Evolutionary conservation across 345 rosid genomes (phyloP).

Genomic region (Citrus reticulata): DNA sequence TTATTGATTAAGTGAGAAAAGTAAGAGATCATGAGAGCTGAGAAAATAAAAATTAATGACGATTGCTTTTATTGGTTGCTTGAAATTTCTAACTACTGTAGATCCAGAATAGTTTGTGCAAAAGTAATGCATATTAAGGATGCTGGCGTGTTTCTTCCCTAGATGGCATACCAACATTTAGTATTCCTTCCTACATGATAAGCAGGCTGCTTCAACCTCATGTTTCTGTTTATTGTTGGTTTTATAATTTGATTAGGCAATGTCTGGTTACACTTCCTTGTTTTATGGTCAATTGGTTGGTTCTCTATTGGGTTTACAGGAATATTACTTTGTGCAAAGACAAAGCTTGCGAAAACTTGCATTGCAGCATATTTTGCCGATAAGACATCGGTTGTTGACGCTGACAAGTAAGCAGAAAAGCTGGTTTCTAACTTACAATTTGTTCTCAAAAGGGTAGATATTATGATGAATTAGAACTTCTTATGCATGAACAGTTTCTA

Average conservation of each 20-base stretch:
- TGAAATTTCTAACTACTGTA: neutral
- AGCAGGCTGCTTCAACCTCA: neutral
- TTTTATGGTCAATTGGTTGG: slow-evolving; percentile 4
- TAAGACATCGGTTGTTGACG: slow-evolving; percentile 61
- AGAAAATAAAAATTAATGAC: neutral
- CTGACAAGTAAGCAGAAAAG: slow-evolving; percentile 37
- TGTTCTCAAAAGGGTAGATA: neutral
- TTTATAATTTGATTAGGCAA: neutral
- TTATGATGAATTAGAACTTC: neutral
- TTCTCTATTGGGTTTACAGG: slow-evolving; percentile 40
- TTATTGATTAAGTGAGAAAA: neutral
- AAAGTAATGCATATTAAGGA: neutral
- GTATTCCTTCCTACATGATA: neutral
- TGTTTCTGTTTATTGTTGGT: neutral
- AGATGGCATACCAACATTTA: neutral
- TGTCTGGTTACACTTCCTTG: neutral
- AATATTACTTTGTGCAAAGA: slow-evolving; percentile 86
- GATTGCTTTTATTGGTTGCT: neutral
- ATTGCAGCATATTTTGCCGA: slow-evolving; percentile 81
- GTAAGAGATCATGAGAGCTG: neutral
- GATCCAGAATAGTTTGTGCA: neutral
- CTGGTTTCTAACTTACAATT: neutral
- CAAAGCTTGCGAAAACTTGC: slow-evolving; percentile 70
- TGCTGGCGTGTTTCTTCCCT: neutral
- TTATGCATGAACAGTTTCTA: neutral